Evolutionary conservation across 106 monocot genomes (phyloP), one percentile per base, ranked within the genome.

Genomic region (Dactylorhiza incarnata): DNA sequence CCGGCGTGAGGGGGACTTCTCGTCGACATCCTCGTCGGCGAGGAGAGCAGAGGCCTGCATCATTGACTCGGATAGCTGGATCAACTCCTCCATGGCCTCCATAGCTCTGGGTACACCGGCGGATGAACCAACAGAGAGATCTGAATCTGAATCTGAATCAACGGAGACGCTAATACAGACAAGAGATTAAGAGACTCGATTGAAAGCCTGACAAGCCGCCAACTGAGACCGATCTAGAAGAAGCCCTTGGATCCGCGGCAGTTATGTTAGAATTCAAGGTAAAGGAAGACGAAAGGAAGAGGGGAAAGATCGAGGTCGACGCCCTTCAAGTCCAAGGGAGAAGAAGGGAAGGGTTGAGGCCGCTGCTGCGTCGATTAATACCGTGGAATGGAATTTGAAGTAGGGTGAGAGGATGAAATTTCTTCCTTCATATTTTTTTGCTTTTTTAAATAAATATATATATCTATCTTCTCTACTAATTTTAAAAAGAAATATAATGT

Each of bases 31-130:
- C 75, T 90, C 90, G 73, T 90, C 90, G 45, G 85, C 84, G 23
- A 94, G 86, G 26, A 94, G 86, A 15, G 90, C 80, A 47, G 90
- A 75, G 45, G 87, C 87, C 85, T 90, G 90, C 81, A 85, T 15
- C 85, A 90, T 87, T 19, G 90, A 82, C 74, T 87, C 80, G 11
- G 87, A 81, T 7, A 90, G 90, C 78, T 90, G 78, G 53, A 78
- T 53, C 73, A 87, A 44, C 49, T 90, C 90, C 56, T 90, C 90
- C 72, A 90, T 85, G 24, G 87, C 85, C 52, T 90, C 90, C 90
- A 90, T 90, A 46, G 19, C 59, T 45, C 59, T 22, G 11, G 17
- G n/a, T 17, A 15, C n/a, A 70, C n/a, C 46, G 69, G 7, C 69
- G 46, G 69, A 16, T 11, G 22, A 10, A 72, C 24, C 37, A 11